Evolutionary conservation across 345 rosid species (phyloP).

Genomic region (Sisymbrium altissimum): DNA sequence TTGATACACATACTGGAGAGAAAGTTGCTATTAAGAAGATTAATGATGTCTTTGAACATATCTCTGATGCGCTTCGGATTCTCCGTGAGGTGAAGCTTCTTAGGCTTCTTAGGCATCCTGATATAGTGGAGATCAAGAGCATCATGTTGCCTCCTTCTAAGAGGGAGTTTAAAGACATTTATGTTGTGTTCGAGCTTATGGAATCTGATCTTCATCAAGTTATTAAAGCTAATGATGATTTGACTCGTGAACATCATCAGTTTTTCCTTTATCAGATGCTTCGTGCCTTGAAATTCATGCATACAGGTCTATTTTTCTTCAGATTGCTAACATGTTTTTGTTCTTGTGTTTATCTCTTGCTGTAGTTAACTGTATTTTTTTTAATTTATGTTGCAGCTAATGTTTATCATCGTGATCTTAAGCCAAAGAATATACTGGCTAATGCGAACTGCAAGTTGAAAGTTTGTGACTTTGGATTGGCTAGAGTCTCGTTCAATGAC

Average conservation of each 20-base stretch:
- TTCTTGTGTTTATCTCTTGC: neutral
- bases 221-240: slow-evolving; percentile 93
- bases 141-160: slow-evolving; percentile 94
- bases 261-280: slow-evolving; percentile 97
- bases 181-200: slow-evolving; percentile 96
- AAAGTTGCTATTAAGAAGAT: slow-evolving; percentile 95
- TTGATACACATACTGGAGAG: slow-evolving; percentile 88
- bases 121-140: slow-evolving; percentile 89
- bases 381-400: slow-evolving; percentile 51
- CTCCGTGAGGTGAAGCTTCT: slow-evolving; percentile 91
- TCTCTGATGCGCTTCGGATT: slow-evolving; percentile 79
- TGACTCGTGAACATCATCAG: slow-evolving; percentile 93
- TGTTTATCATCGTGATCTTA: slow-evolving; percentile 95
- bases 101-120: slow-evolving; percentile 83
- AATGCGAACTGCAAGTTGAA: slow-evolving; percentile 97
- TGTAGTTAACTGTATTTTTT: neutral
- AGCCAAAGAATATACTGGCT: slow-evolving; percentile 94
- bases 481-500: slow-evolving; percentile 83
- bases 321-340: too few species aligned
- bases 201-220: slow-evolving; percentile 99
- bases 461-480: slow-evolving; percentile 94
- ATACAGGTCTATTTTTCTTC: slow-evolving; percentile 53
- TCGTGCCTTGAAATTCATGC: slow-evolving; percentile 91
- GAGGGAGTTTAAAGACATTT: slow-evolving; percentile 90
- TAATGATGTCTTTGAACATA: slow-evolving; percentile 80